These are phyloP conservation scores for Camillea tinctor DNA, from an alignment of 2,329 filamentous ascomycete species.

Conservation along the genomic window DNA sequence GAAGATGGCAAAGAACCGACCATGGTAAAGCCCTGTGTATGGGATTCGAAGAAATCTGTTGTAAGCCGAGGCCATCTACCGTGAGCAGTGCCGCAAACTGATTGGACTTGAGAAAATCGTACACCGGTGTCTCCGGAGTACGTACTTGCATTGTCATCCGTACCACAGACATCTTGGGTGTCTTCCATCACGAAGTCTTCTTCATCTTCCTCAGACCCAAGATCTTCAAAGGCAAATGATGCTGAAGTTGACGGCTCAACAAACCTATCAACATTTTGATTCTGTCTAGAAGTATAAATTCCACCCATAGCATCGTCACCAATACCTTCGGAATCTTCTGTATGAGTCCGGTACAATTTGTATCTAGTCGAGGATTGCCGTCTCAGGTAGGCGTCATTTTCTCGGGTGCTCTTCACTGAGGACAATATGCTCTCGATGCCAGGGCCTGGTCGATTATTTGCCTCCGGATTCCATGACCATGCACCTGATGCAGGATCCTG, in stretches of 20 bases:
- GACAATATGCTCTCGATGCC: slow-evolving; percentile 22
- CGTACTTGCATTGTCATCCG: slow-evolving; percentile 8
- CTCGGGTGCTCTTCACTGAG: slow-evolving; percentile 17
- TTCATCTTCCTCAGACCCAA: slow-evolving; percentile 16
- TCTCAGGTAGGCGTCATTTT: slow-evolving; percentile 17
- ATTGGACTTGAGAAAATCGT: slow-evolving; percentile 6
- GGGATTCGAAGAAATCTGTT: slow-evolving; percentile 13
- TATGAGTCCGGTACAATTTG: background rate
- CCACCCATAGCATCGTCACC: background rate
- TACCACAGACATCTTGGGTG: slow-evolving; percentile 3
- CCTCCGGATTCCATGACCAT: slow-evolving; percentile 24
- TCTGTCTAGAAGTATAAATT: background rate
- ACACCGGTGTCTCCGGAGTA: background rate
- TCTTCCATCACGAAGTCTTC: slow-evolving; percentile 6
- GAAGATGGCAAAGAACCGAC: slow-evolving; percentile 13
- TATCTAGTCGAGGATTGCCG: background rate
- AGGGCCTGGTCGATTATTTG: slow-evolving; percentile 4
- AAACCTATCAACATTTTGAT: slow-evolving; percentile 4
- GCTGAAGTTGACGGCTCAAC: slow-evolving; percentile 13
- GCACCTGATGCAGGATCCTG: slow-evolving; percentile 27
- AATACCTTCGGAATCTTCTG: background rate
- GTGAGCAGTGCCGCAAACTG: slow-evolving; percentile 3
- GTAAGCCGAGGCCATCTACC: slow-evolving; percentile 14
- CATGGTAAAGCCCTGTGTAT: slow-evolving; percentile 11
- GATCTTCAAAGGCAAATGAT: slow-evolving; percentile 13